Percentiles rank a stretch among this genome's conserved stretches.
Conservation (phyloP, 2,329 filamentous ascomycete species). For the Epichloe festucae region DNA sequence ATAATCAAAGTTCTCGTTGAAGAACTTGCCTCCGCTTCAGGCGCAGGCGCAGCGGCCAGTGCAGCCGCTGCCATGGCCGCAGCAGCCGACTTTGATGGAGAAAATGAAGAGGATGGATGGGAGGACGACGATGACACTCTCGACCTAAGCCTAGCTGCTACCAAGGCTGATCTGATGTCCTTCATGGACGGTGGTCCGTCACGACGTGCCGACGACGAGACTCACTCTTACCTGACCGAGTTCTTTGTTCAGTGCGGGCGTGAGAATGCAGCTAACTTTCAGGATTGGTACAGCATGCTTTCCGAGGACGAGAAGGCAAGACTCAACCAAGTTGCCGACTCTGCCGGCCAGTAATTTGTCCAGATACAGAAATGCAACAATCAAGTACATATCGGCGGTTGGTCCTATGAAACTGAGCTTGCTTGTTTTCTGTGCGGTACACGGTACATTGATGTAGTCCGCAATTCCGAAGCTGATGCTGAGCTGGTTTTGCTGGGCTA, state of each 20-base stretch:
- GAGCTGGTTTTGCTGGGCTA: background rate
- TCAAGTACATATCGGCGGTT: background rate
- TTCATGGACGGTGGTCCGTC: slow-evolving; percentile 47
- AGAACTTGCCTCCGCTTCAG: slow-evolving; percentile 73
- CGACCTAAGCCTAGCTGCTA: slow-evolving; percentile 58
- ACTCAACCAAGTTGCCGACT: slow-evolving; percentile 36
- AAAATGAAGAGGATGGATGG: slow-evolving; percentile 72
- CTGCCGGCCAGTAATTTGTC: background rate
- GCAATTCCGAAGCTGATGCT: too few species aligned
- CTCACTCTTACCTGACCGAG: slow-evolving; percentile 67
- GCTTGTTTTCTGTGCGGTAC: background rate
- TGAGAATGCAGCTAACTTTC: slow-evolving; percentile 44
- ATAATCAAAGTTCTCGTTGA: slow-evolving; percentile 93
- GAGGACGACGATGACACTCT: slow-evolving; percentile 71
- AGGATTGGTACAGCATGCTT: slow-evolving; percentile 42
- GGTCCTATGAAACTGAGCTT: background rate
- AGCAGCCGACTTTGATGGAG: slow-evolving; percentile 42
- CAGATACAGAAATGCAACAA: background rate
- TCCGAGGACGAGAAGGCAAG: slow-evolving; percentile 44
- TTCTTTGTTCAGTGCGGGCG: slow-evolving; percentile 57
- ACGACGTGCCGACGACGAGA: slow-evolving; percentile 77
- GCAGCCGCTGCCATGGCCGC: slow-evolving; percentile 50
- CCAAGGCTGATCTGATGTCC: slow-evolving; percentile 69
- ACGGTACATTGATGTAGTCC: too few species aligned
- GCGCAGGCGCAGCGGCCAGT: slow-evolving; percentile 44